Base-by-base conservation (phyloP, 257 asterid genomes). In the Misopates orontium region DNA sequence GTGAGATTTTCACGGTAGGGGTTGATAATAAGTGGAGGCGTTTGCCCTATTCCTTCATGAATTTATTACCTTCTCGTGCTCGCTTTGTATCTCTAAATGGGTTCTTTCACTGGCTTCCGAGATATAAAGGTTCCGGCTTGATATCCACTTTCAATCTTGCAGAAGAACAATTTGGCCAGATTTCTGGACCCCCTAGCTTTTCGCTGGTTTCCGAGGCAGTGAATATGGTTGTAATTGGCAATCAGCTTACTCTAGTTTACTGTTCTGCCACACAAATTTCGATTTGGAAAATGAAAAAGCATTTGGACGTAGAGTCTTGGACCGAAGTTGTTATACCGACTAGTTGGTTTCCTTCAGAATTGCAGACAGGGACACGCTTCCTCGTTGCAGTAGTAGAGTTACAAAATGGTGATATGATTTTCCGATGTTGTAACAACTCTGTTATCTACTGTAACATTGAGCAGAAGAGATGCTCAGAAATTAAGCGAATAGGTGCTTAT, bases 1-100 rank as follows among this genome's bases (percentile, higher is more conserved):
- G 49, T 19, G 61, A 53, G 55, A 66, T 66, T 66, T 54, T 66
- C 36, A 66, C 71, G 11, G 59, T 66, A 31, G 71, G 71, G 17
- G 71, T 66, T 22, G 71, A 53, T 54, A 22, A 65, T 12, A 13
- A 17, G 7, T 65, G 70, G 70, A 65, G 70, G 40, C 5, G 10
- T 45, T 48, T 62, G 52, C 39, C 15, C 1, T 2, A 42, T 42
- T 45, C 54, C 24, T 36, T 45, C 10, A 22, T 9, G 10, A 17
- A 5, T 20, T n/a, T n/a, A n/a, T n/a, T n/a, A n/a, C 5, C 14
- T 21, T 3, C 8, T 21, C 10, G 9, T 24, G 8, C 24, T 15
- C n/a, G 53, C 2, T 4, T 15, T 22, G 18, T 66, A 39, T 15
- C 23, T 32, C n/a, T 32, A 10, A 15, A 39, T 8, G 62, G 71